Base-by-base conservation (phyloP, 495 filamentous ascomycete genomes). In the Extremus antarcticus region DNA sequence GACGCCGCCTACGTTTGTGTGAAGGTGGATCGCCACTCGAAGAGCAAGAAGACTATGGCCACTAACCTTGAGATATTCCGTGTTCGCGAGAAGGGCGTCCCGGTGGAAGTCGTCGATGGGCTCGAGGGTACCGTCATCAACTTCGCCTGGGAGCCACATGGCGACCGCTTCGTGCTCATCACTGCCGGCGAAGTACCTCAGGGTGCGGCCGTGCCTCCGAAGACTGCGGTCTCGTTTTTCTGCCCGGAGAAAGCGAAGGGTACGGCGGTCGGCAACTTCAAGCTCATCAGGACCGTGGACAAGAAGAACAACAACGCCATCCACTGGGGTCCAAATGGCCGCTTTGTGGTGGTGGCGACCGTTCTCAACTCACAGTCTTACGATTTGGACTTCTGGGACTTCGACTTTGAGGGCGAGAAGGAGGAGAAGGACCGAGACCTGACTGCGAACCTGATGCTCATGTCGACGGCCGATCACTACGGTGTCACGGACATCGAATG, bases 231-330 rank as follows among this genome's bases (percentile, higher is more conserved):
- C 16, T 81, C 87, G 19, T 98, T 98, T 82, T 98, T 91, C 74
- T 90, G 87, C 55, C 88, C 92, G 0, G 92, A 98, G 70, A 95
- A 94, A 74, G 68, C 78, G 63, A 96, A 96, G 78, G 81, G 76
- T 38, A 67, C 75, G 35, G 74, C 76, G 11, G 74, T 87, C 19
- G 92, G 92, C 49, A 95, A 94, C 76, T 98, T 95, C 78, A 92
- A 88, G 76, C 86, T 90, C 60, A 82, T 97, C 53, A 82, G 86
- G 41, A 96, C 89, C 0, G 76, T 94, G 20, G 92, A 98, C 61
- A 95, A 95, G 82, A 96, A 95, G 79, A 98, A 90, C 70, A 94
- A 84, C 78, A 98, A 98, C 65, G 94, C 86, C 51, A 97, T 98
- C 65, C 95, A 95, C 81, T 98, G 92, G 92, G 94, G 88, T n/a